phyloP scores from a whole-genome alignment of 2,329 filamentous ascomycete genomes.

The Pseudogymnoascus sp. region DNA sequence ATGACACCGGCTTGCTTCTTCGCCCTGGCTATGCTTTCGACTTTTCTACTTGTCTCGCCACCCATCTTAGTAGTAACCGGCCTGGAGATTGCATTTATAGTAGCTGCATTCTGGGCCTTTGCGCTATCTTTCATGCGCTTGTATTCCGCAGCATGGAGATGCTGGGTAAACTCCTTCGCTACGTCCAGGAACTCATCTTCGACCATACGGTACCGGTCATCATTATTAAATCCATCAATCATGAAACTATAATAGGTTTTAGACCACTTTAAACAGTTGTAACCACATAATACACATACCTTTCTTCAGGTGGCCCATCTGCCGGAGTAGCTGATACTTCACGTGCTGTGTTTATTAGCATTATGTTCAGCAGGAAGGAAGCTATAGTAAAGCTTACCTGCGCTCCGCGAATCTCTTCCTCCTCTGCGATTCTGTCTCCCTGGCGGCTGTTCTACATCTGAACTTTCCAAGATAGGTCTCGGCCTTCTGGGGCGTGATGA shows the following conservation, averaged over 20 bases:
- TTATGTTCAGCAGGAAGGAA: background rate
- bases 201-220: slow-evolving; percentile 74
- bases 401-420: background rate
- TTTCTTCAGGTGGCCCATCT: background rate
- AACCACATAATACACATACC: background rate
- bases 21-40: slow-evolving; percentile 30
- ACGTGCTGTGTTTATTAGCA: background rate
- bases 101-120: slow-evolving; percentile 45
- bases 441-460: background rate
- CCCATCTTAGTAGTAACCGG: slow-evolving; percentile 31
- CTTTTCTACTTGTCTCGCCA: slow-evolving; percentile 24
- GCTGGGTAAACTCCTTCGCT: slow-evolving; percentile 63
- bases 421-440: slow-evolving; percentile 6
- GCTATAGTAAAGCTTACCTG: background rate
- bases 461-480: slow-evolving; percentile 3
- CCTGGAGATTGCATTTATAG: slow-evolving; percentile 33
- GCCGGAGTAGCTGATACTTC: background rate
- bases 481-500: background rate
- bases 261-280: background rate
- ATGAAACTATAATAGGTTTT: slow-evolving; percentile 36
- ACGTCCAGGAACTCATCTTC: slow-evolving; percentile 69
- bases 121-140: slow-evolving; percentile 55
- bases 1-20: slow-evolving; percentile 33
- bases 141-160: slow-evolving; percentile 74
- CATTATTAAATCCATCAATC: slow-evolving; percentile 54